These are phyloP conservation scores for Luffa aegyptiaca DNA, from an alignment of 306 rosid species.

Conservation along the genomic window DNA sequence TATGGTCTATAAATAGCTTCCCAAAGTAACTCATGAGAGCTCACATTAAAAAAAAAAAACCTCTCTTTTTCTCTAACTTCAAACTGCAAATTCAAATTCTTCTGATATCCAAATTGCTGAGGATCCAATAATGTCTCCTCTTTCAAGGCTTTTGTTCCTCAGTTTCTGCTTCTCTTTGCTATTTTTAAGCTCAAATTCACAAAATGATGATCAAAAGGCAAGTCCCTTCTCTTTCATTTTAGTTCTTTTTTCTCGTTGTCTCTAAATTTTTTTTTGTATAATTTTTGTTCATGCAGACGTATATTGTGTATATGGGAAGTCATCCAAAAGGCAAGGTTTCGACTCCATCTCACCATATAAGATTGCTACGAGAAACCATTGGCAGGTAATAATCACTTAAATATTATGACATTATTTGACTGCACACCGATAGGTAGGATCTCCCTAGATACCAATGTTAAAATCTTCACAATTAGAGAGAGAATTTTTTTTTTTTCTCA, in stretches of 20 bases:
- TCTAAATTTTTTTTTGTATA: too few relatives aligned
- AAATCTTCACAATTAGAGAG: too few relatives aligned
- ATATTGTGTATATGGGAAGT: constrained; percentile 32
- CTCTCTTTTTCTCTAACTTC: neutral
- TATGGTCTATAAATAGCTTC: too few relatives aligned
- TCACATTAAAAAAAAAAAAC: too few relatives aligned
- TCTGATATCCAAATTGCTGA: too few relatives aligned
- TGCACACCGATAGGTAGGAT: too few relatives aligned
- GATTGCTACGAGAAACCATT: constrained; percentile 22
- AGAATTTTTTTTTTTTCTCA: too few relatives aligned
- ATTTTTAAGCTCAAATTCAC: neutral
- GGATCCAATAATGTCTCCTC: neutral
- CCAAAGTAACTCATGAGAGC: too few relatives aligned
- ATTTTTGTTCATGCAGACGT: constrained; percentile 17
- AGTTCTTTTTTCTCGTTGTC: too few relatives aligned
- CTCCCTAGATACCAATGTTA: too few relatives aligned
- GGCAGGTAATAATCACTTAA: constrained; percentile 16
- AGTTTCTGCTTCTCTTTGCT: neutral
- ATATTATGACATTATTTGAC: too few relatives aligned
- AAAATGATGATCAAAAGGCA: neutral
- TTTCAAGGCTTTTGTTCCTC: neutral
- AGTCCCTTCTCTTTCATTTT: neutral
- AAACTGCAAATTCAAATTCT: neutral
- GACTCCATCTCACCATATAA: constrained; percentile 10
- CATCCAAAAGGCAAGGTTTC: constrained; percentile 4